Conservation (phyloP, 208 protist genomes). For the Leishmania aethiopica region DNA sequence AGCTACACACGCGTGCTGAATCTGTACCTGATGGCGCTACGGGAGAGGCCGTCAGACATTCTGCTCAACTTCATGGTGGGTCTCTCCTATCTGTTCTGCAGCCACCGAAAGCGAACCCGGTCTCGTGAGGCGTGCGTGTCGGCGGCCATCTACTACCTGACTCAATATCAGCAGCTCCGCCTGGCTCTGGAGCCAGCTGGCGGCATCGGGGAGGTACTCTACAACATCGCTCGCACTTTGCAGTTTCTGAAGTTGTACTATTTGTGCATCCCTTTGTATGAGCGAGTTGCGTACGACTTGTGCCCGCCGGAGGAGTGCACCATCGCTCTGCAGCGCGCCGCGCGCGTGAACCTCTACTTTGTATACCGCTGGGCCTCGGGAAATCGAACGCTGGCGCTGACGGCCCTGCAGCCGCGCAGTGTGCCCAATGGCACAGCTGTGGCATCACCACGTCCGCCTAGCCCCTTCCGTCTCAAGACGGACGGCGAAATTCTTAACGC, state of each 20-base stretch:
- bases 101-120: constrained; percentile 75
- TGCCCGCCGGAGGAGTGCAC: constrained; percentile 67
- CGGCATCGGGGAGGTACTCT: constrained; percentile 69
- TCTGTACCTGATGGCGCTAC: constrained; percentile 69
- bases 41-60: constrained; percentile 61
- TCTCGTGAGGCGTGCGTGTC: constrained; percentile 71
- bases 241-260: constrained; percentile 76
- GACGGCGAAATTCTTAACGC: neutral
- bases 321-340: constrained; percentile 65
- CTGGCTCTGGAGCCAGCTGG: constrained; percentile 42
- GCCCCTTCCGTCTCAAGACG: constrained; percentile 11
- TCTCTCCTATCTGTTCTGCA: constrained; percentile 70
- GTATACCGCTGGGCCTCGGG: constrained; percentile 69
- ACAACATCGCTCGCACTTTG: constrained; percentile 83
- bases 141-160: constrained; percentile 77
- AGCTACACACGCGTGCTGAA: constrained; percentile 77
- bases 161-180: constrained; percentile 63
- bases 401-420: constrained; percentile 42
- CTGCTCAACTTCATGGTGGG: constrained; percentile 82
- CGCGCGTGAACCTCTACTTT: constrained; percentile 82
- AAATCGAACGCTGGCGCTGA: constrained; percentile 58
- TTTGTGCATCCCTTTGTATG: constrained; percentile 79
- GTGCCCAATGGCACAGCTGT: neutral
- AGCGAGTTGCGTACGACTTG: constrained; percentile 70
- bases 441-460: neutral